Conservation (phyloP, 148 eudicot genomes). For the Silene uniflora region DNA sequence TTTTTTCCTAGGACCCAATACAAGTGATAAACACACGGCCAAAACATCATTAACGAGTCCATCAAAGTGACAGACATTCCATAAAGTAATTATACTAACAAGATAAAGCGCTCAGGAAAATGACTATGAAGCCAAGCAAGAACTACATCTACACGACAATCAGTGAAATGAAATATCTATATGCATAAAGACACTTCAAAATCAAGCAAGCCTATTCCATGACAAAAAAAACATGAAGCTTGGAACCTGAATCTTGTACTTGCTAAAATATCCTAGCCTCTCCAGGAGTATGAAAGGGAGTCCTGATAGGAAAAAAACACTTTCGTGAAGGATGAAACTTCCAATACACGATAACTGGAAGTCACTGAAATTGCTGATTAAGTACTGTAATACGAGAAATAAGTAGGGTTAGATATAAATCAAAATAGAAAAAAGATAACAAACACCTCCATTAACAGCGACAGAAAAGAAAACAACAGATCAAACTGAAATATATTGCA, state of each 20-base stretch:
- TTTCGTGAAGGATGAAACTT: conserved; percentile 91
- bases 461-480: neutral
- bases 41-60: neutral
- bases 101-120: neutral
- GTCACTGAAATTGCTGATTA: conserved; percentile 86
- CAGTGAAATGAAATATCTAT: neutral
- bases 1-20: neutral
- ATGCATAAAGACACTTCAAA: neutral
- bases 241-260: conserved; percentile 91
- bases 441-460: neutral
- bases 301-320: conserved; percentile 86
- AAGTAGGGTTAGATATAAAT: neutral
- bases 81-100: neutral
- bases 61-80: neutral
- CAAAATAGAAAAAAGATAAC: neutral
- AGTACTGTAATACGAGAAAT: conserved; percentile 51
- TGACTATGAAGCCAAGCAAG: neutral
- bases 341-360: conserved; percentile 91
- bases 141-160: neutral
- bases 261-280: conserved; percentile 83
- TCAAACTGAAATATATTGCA: neutral
- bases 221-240: neutral
- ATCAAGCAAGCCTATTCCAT: neutral
- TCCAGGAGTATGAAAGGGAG: conserved; percentile 83
- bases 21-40: neutral